Base-by-base conservation (phyloP, 352 stramenopile species). In the Phytophthora lateralis region DNA sequence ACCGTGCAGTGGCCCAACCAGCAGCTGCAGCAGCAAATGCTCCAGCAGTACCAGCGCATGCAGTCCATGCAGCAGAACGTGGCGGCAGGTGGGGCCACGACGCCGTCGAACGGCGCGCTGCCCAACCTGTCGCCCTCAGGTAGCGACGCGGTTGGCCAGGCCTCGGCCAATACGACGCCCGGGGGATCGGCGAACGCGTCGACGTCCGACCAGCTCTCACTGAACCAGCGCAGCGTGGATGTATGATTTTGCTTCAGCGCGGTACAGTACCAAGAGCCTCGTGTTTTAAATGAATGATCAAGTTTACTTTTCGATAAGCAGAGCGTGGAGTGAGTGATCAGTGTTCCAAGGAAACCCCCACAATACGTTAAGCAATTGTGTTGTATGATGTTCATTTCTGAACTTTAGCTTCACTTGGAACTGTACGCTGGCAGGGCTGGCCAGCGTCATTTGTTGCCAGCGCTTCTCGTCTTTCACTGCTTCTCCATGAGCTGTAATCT, bases 11-110 rank as follows among this genome's bases (percentile, higher is more conserved):
- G 83, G 85, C 80, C 85, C 20, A 91, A 89, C 60, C 82, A 79
- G 45, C 87, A 96, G 47, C 50, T 94, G 41, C 87, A 96, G 59
- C 85, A 94, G 78, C 85, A 94, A 62, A 91, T 96, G 82, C 65
- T 96, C 14, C 87, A 96, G 73, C 87, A 96, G 66, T 96, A 95
- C 73, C 87, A 96, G 65, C 60, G 65, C 2, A 73, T 73, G 60
- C 83, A 95, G 65, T 79, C 73, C 34, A 88, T 95, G 76, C 82
- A 92, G 62, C 74, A 83, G 42, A 71, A 51, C 18, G 46, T 51
- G 37, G 37, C 59, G 10, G 48, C 21, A 15, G 57, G 41, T 49
- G 63, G 49, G 1, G 30, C 44, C 9, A 48, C 59, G 7, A 56
- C 63, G 2, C 45, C 62, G 38, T 69, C 63, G 20, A 69, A 69